Percentiles rank a stretch among this genome's conserved stretches.
Evolutionary conservation across 768 basidiomycete genomes (phyloP).

Genomic region (Rhizopogon vinicolor): DNA sequence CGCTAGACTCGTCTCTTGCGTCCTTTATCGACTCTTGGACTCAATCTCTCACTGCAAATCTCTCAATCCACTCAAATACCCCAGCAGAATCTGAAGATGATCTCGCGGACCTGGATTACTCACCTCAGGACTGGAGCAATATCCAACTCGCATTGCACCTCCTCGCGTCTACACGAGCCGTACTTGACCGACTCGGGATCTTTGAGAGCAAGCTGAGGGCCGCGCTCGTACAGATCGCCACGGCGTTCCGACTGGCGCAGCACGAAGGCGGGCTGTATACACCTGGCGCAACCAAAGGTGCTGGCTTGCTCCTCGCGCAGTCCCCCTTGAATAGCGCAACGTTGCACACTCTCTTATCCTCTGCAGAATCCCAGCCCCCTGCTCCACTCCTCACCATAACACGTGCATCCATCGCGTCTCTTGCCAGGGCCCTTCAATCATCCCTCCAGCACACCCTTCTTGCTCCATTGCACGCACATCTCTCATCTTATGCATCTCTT

Average conservation of each 20-base stretch:
- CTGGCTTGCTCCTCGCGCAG: conserved; percentile 72
- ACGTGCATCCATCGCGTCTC: conserved; percentile 50
- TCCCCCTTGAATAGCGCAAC: conserved; percentile 76
- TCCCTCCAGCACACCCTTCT: conserved; percentile 82
- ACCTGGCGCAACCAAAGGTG: conserved; percentile 59
- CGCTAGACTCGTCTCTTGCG: conserved; percentile 68
- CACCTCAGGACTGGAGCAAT: conserved; percentile 81
- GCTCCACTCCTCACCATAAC: conserved; percentile 46
- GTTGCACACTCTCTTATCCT: conserved; percentile 56
- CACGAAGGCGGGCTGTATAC: conserved; percentile 49
- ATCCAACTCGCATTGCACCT: conserved; percentile 83
- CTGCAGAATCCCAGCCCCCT: conserved; percentile 32
- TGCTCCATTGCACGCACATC: conserved; percentile 71
- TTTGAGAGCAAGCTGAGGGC: conserved; percentile 72
- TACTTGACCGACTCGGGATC: conserved; percentile 58
- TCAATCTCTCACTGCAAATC: conserved; percentile 37
- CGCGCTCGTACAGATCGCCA: conserved; percentile 54
- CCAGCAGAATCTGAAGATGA: conserved; percentile 47
- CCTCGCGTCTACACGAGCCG: conserved; percentile 71
- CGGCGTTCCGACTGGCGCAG: conserved; percentile 51
- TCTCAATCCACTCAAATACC: conserved; percentile 21
- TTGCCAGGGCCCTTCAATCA: conserved; percentile 71
- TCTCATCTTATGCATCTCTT: conserved; percentile 64
- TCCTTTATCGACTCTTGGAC: conserved; percentile 68
- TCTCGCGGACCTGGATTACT: conserved; percentile 80